These are phyloP conservation scores for Populus hybrid DNA, from an alignment of 441 rosid species.

Conservation along the genomic window DNA sequence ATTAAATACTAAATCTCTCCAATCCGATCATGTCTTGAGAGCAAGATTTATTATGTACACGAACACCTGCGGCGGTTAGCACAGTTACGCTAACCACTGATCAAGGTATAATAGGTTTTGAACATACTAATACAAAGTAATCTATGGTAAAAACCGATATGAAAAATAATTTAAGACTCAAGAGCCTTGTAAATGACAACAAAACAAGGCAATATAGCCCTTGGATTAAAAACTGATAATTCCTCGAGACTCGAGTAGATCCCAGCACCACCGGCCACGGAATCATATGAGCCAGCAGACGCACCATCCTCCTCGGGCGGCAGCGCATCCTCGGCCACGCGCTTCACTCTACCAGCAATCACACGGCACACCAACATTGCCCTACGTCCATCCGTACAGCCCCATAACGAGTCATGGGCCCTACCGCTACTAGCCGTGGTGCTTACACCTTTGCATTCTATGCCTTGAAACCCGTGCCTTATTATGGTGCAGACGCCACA, in stretches of 20 bases:
- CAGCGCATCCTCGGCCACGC: constrained; percentile 41
- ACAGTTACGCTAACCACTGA: constrained; percentile 2
- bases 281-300: constrained; percentile 56
- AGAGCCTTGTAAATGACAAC: constrained; percentile 80
- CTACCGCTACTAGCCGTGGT: constrained; percentile 94
- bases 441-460: constrained; percentile 49
- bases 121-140: not conserved
- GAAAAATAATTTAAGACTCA: constrained; percentile 31
- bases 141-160: not conserved
- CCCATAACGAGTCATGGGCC: constrained; percentile 69
- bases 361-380: constrained; percentile 98
- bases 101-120: not conserved
- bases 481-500: constrained; percentile 87
- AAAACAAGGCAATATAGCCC: constrained; percentile 90
- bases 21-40: not conserved
- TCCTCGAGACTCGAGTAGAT: constrained; percentile 78
- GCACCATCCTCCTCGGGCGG: constrained; percentile 42
- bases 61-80: not conserved
- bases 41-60: not conserved
- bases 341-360: constrained; percentile 81
- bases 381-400: constrained; percentile 55
- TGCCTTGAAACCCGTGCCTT: constrained; percentile 68
- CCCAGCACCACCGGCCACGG: constrained; percentile 67
- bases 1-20: not conserved
- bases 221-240: constrained; percentile 69